Evolutionary conservation across 495 filamentous ascomycete genomes (phyloP).

Genomic region (Podospora pseudopauciseta): DNA sequence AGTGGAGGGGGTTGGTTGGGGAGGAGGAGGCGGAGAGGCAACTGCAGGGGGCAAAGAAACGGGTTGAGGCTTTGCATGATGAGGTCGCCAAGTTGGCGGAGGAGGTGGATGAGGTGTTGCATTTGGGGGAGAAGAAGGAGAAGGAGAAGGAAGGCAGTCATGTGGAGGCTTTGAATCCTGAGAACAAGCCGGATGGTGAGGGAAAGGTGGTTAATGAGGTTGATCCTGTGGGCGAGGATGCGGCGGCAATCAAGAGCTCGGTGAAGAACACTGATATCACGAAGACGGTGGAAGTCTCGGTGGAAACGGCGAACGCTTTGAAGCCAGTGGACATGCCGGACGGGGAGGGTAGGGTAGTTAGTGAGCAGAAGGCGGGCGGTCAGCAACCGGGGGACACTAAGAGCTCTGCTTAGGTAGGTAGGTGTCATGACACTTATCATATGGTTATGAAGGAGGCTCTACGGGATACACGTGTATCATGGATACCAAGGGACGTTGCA

Average conservation of each 20-base stretch:
- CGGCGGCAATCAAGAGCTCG: not conserved
- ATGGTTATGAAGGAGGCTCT: not conserved
- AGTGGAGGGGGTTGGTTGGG: slow-evolving; percentile 42
- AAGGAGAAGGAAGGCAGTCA: not conserved
- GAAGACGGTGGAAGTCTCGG: not conserved
- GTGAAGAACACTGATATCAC: not conserved
- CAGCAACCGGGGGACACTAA: not conserved
- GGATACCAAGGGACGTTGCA: not conserved
- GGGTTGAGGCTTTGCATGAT: slow-evolving; percentile 26
- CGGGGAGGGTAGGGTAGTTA: not conserved
- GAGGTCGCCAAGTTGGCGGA: slow-evolving; percentile 38
- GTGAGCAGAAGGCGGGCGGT: not conserved
- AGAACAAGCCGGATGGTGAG: not conserved
- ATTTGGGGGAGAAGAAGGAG: slow-evolving; percentile 27
- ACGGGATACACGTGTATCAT: not conserved
- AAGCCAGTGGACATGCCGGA: not conserved
- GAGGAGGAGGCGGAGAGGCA: slow-evolving; percentile 42
- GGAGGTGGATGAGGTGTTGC: slow-evolving; percentile 37
- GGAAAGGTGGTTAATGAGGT: not conserved
- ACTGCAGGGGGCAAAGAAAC: slow-evolving; percentile 27
- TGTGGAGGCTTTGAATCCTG: slow-evolving; percentile 6
- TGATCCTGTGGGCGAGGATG: not conserved
- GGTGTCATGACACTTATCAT: too few relatives aligned
- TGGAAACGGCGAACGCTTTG: not conserved
- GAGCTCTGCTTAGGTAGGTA: not conserved